These are phyloP conservation scores for Xylaria flabelliformis DNA, from an alignment of 495 filamentous ascomycete species.

Conservation along the genomic window DNA sequence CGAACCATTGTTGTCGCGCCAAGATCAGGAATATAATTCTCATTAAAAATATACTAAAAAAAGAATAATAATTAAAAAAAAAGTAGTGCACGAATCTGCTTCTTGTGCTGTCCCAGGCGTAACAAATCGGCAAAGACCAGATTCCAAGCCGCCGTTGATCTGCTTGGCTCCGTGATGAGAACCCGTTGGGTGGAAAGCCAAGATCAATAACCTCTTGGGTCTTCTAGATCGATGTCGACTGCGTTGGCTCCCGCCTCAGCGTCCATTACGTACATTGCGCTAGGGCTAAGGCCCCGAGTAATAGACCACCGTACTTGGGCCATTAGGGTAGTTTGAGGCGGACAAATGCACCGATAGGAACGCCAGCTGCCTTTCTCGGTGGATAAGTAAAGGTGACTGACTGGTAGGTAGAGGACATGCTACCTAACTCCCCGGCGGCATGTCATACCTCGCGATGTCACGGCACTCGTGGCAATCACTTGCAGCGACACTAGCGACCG, in stretches of 20 bases:
- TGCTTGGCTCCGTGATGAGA: neutral
- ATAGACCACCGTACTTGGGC: neutral
- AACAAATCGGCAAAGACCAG: neutral
- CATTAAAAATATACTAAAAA: neutral
- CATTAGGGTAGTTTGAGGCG: neutral
- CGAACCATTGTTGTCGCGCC: neutral
- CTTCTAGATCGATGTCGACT: constrained; percentile 6
- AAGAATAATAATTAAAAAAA: too few species aligned
- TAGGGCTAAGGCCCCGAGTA: neutral
- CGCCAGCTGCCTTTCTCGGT: neutral
- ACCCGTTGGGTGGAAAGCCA: neutral
- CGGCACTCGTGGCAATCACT: constrained; percentile 20
- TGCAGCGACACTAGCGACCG: constrained; percentile 14
- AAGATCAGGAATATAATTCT: neutral
- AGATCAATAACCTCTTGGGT: neutral
- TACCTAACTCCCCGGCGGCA: neutral
- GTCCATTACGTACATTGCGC: constrained; percentile 1
- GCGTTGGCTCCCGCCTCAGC: neutral
- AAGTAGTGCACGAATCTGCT: neutral
- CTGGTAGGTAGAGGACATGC: constrained; percentile 5
- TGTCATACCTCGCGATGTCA: constrained; percentile 8
- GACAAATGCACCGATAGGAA: neutral
- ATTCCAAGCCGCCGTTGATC: neutral
- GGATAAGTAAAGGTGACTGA: constrained; percentile 12
- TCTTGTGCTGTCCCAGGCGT: neutral